A percentile compares a stretch with the other conserved stretches of the same genome.
Conservation (phyloP, 768 basidiomycete genomes). For the Leccinum olivaceopallidum region DNA sequence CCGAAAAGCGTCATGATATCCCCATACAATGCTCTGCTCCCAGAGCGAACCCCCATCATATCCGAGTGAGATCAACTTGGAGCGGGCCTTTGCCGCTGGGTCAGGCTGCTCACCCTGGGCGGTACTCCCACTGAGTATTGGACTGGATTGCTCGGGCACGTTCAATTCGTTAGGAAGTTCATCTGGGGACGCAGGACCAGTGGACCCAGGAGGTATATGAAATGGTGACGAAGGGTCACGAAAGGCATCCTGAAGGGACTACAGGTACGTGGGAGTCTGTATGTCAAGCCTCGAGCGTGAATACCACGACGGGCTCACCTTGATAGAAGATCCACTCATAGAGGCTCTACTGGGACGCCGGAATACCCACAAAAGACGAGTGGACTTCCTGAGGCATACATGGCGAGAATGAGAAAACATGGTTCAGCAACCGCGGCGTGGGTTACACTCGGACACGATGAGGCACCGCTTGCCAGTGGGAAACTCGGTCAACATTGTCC, state of each 20-base stretch:
- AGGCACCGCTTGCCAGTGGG: no score
- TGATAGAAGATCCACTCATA: conserved; percentile 29
- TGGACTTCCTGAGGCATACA: not conserved
- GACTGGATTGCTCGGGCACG: conserved; percentile 1
- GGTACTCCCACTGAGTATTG: conserved; percentile 1
- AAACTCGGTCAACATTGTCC: no score
- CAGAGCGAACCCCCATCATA: conserved; percentile 69
- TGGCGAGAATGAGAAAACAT: conserved; percentile 12
- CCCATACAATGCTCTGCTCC: conserved; percentile 80
- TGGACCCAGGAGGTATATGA: conserved; percentile 56
- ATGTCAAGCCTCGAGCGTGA: not conserved
- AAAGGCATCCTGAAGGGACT: conserved; percentile 66
- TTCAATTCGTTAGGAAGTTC: conserved; percentile 27
- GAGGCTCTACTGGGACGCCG: not conserved
- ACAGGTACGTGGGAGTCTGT: not conserved
- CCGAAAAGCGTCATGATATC: conserved; percentile 79
- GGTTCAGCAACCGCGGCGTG: not conserved
- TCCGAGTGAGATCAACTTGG: conserved; percentile 46
- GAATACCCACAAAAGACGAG: conserved; percentile 4
- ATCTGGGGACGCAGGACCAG: conserved; percentile 62
- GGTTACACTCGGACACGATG: not conserved
- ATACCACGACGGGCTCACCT: conserved; percentile 15
- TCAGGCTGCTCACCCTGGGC: conserved; percentile 3
- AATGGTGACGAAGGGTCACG: conserved; percentile 66
- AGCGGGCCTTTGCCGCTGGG: conserved; percentile 39